phyloP scores from a whole-genome alignment of 148 eudicot species.

The Nyssa sinensis region DNA sequence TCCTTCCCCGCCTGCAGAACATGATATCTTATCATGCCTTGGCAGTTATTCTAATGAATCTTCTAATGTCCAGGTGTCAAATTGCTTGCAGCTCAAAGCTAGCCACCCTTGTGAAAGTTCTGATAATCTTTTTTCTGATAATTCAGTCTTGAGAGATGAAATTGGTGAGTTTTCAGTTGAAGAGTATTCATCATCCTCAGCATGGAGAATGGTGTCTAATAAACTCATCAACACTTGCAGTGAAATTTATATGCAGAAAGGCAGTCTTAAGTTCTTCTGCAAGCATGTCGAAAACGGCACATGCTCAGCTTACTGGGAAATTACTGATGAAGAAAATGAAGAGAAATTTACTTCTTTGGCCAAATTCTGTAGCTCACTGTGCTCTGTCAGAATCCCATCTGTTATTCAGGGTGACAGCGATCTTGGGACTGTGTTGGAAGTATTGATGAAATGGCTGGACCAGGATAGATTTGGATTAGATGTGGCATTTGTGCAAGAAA shows the following conservation, averaged over 20 bases:
- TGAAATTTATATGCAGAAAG: conserved; percentile 35
- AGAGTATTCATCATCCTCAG: conserved; percentile 46
- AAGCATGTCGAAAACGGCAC: conserved; percentile 48
- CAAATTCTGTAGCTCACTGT: conserved; percentile 44
- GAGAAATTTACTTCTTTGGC: conserved; percentile 32
- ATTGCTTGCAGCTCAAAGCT: conserved; percentile 14
- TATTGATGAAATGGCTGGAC: conserved; percentile 51
- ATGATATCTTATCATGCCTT: conserved; percentile 50
- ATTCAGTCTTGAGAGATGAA: conserved; percentile 30
- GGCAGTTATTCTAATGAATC: conserved; percentile 26
- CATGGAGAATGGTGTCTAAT: conserved; percentile 50
- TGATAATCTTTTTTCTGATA: conserved; percentile 17
- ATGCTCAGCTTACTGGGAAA: conserved; percentile 26
- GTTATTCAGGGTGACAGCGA: conserved; percentile 27
- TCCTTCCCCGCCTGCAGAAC: conserved; percentile 44
- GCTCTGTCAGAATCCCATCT: conserved; percentile 39
- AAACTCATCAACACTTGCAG: conserved; percentile 50
- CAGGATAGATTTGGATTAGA: conserved; percentile 71
- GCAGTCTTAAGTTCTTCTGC: conserved; percentile 50
- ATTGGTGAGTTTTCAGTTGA: conserved; percentile 61
- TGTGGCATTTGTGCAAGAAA: conserved; percentile 62
- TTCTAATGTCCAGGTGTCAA: conserved; percentile 20
- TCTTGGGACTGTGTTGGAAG: conserved; percentile 34
- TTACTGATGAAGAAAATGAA: conserved; percentile 25
- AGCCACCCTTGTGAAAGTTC: conserved; percentile 14